Base-by-base conservation (phyloP, 108 stramenopile species). In the Skeletonema tropicum region DNA sequence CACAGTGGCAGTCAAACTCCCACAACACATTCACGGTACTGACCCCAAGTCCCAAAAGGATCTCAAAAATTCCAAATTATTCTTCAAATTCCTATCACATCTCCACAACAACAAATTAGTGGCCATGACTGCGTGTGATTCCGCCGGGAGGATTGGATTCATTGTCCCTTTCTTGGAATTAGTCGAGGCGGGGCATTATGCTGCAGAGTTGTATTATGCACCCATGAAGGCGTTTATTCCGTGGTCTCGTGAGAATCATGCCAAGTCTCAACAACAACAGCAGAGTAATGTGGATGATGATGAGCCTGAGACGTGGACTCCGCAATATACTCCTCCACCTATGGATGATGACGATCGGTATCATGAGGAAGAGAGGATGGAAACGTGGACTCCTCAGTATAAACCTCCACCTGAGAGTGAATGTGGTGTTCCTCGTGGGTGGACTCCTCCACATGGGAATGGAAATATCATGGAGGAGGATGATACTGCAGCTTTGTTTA, bases 91-190 rank as follows among this genome's bases (percentile, higher is more conserved):
- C 35, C 62, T 92, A 42, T 71, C 69, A 12, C 67, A 68, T 57
- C 68, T 92, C 13, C 63, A 77, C 12, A 49, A 49, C 26, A 65
- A 77, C 11, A 29, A 73, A 49, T 19, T 42, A 19, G 89, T 91
- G 55, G 93, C 89, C 8, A 71, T 92, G 12, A n/a, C 90, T 39
- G 79, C 76, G 0, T 82, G 75, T 57, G 91, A 91, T 76, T 91
- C 90, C 21, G 77, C 79, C 10, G 83, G 78, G 32, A 68, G 93
- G 57, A 85, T 91, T 66, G 91, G 83, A 3, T 85, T 94, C 35
- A 35, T 94, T 21, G 64, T 70, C 4, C 91, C 93, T 57, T 46
- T 76, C 60, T 46, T 76, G 35, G 11, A 41, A 25, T 14, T 39
- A 12, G 52, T 64, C 21, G 66, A 61, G n/a, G n/a, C n/a, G n/a